Base-by-base conservation (phyloP, 2,329 filamentous ascomycete species). In the Colletotrichum sansevieriae region DNA sequence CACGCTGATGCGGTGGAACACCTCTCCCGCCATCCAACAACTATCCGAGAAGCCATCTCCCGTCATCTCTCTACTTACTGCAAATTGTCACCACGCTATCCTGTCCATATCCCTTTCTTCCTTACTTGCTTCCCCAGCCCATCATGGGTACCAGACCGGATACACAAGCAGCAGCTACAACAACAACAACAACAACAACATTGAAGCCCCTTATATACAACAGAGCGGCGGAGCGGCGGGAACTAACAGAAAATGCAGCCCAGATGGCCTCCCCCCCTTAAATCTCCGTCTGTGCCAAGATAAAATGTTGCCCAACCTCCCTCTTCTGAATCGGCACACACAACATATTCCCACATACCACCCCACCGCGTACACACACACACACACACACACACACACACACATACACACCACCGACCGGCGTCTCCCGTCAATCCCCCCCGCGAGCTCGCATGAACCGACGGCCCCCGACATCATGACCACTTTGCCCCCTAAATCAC, bases 391-490 rank as follows among this genome's bases (percentile, higher is more conserved):
- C 10, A 39, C 35, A 39, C 35, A 39, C 35, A 39, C 35, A 39
- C 35, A 13, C 25, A 25, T 4, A 11, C 35, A 39, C 35, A 39
- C 10, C 47, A 55, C n/a, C 29, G 39, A 22, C 43, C 56, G 43
- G 39, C 37, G 56, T 51, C 44, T 60, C 57, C 57, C 57, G 44
- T 29, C 8, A 29, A 9, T 5, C 25, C 25, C 25, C 29, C 44
- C 33, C 57, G 44, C 44, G 22, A 33, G 13, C 20, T 51, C 57
- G 57, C 57, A 60, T 60, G 57, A 60, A 60, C 57, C 44, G 46
- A 44, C 55, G 63, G 63, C 25, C 37, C 46, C 55, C 63, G 35
- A 25, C 62, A 65, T 43, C 55, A 54, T 60, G 46, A 65, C 35
- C 63, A 20, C 46, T 33, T 29, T 12, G 20, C 43, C n/a, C 43